Evolutionary conservation across 176 grass and related monocot species (phyloP), one percentile per base, ranked within the genome.

Genomic region (Paspalum notatum): DNA sequence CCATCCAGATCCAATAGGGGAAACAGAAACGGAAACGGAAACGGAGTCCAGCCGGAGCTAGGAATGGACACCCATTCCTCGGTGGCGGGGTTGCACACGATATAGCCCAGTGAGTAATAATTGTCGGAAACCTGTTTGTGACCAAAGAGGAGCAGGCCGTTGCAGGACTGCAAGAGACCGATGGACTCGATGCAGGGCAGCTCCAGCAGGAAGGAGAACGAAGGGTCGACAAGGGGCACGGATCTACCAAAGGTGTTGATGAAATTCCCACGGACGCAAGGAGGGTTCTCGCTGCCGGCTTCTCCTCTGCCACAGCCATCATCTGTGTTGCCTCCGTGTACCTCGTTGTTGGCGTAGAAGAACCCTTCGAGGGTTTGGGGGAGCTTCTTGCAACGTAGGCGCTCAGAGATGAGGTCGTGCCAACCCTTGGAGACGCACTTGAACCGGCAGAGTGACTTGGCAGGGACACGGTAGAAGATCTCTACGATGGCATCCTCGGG

Each of bases 41-140:
- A n/a, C n/a, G n/a, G n/a, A n/a, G 15, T 8, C 12, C 12, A 42
- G 3, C 39, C 13, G 14, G 54, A 42, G 54, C 54, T 5, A 55
- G 6, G 75, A 6, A 38, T 17, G 12, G 61, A 25, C n/a, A n/a
- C n/a, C n/a, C n/a, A n/a, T n/a, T n/a, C n/a, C n/a, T n/a, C n/a
- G n/a, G n/a, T n/a, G n/a, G 27, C 26, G 3, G 75, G 59, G 48
- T 64, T 78, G 59, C 75, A 78, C 7, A 78, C 57, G 20, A 56
- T 3, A 2, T 74, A 74, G 7, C 56, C 56, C 56, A 59, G 56
- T 2, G 56, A 12, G 25, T 59, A 3, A 1, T 59, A 59, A 10
- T 3, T 12, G 21, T 59, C 21, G 9, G 18, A 13, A n/a, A 1
- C 2, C 32, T 1, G 1, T 0, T 20, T 22, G 37, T 12, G 52